These are phyloP conservation scores for Diaporthe batatas DNA, from an alignment of 2,329 filamentous ascomycete species.

Conservation along the genomic window DNA sequence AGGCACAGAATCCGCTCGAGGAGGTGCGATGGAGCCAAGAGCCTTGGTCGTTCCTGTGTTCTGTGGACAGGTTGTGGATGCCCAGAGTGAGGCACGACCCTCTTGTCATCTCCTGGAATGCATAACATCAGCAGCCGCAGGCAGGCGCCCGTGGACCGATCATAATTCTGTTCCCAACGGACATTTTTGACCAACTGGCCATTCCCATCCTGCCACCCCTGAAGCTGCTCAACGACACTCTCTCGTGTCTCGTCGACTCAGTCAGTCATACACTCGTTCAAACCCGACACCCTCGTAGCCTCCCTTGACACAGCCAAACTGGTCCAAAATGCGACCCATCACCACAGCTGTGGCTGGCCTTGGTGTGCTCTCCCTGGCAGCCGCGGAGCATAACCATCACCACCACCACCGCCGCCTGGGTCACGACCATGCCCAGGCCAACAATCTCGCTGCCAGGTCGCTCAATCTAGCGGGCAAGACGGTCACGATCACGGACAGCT, in stretches of 20 bases:
- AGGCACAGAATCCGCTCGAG: background rate
- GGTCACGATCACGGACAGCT: constrained; percentile 54
- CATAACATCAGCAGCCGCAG: constrained; percentile 13
- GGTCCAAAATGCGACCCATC: constrained; percentile 34
- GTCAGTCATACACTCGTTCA: constrained; percentile 20
- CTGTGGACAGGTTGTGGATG: constrained; percentile 12
- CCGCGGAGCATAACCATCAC: constrained; percentile 35
- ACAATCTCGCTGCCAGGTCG: constrained; percentile 32
- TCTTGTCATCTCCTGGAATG: constrained; percentile 25
- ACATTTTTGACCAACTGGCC: constrained; percentile 5
- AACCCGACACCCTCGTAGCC: constrained; percentile 3
- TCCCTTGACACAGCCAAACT: constrained; percentile 14
- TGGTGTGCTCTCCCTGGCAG: constrained; percentile 27
- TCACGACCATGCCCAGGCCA: constrained; percentile 31
- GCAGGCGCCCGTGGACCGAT: constrained; percentile 4
- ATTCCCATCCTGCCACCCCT: background rate
- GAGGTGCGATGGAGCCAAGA: constrained; percentile 20
- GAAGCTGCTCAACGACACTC: background rate
- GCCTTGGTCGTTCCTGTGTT: constrained; percentile 6
- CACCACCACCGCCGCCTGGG: constrained; percentile 36
- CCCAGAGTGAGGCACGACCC: constrained; percentile 10
- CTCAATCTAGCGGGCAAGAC: constrained; percentile 39
- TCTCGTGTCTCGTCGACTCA: constrained; percentile 4
- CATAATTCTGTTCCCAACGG: background rate
- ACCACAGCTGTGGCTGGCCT: constrained; percentile 16